Conservation (phyloP, 495 filamentous ascomycete genomes). For the Friedmanniomyces endolithicus region DNA sequence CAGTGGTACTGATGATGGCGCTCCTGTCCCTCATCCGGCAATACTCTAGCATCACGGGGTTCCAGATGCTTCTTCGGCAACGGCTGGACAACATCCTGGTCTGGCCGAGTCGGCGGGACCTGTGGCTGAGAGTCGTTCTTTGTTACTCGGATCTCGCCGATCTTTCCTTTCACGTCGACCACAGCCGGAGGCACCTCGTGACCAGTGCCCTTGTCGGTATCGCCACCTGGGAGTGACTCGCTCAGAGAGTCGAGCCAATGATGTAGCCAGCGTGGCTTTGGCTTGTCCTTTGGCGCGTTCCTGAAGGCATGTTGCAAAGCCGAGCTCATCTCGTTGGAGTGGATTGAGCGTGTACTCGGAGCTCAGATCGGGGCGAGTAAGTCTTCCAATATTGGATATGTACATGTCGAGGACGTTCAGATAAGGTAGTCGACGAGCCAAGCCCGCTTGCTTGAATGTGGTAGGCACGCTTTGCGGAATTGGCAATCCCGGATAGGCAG, state of each 20-base stretch:
- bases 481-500: not conserved
- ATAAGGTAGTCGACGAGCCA: not conserved
- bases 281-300: not conserved
- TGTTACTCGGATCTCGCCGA: not conserved
- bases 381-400: too few species aligned
- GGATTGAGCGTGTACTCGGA: not conserved
- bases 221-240: not conserved
- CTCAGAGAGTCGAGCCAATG: not conserved
- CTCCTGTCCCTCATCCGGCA: not conserved
- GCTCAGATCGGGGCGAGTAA: not conserved
- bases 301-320: not conserved
- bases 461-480: too few species aligned
- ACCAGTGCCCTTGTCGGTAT: not conserved
- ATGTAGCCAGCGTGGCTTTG: not conserved
- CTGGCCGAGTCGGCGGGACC: not conserved
- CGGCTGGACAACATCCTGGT: not conserved
- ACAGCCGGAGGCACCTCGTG: not conserved
- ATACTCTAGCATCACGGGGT: not conserved
- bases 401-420: too few species aligned
- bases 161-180: not conserved
- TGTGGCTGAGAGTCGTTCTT: not conserved
- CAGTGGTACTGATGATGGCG: not conserved
- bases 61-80: not conserved
- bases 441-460: not conserved
- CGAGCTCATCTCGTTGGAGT: not conserved